Evolutionary conservation across 495 filamentous ascomycete genomes (phyloP).

Genomic region (Podospora comata): DNA sequence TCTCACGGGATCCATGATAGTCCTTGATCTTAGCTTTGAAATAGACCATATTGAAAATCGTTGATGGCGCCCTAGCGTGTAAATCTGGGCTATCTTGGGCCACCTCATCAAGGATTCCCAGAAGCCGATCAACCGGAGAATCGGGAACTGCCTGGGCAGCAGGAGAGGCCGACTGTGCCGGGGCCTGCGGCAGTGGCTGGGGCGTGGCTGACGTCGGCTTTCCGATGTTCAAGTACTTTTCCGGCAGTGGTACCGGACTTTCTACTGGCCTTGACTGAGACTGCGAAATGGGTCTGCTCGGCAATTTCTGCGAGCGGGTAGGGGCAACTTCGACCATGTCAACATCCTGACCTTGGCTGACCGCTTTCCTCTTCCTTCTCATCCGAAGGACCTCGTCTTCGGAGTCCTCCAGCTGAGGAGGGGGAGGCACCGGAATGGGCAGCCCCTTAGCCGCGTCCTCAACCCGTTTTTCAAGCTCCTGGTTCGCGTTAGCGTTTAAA

Average conservation of each 20-base stretch:
- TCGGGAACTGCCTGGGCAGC: background rate
- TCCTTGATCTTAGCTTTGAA: background rate
- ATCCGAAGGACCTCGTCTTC: conserved; percentile 16
- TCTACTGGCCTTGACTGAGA: conserved; percentile 18
- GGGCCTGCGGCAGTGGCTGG: background rate
- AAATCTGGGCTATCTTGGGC: background rate
- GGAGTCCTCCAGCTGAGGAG: conserved; percentile 1
- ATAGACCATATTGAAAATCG: background rate
- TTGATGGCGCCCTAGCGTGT: background rate
- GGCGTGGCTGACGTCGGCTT: background rate
- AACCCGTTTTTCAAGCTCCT: conserved; percentile 20
- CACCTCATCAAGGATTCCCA: background rate
- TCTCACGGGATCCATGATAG: conserved; percentile 12
- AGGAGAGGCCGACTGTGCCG: background rate
- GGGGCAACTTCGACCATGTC: conserved; percentile 11
- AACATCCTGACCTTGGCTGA: conserved; percentile 15
- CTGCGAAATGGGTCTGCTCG: conserved; percentile 8
- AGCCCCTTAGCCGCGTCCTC: conserved; percentile 15
- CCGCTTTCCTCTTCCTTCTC: conserved; percentile 10
- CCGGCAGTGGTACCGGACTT: conserved; percentile 21
- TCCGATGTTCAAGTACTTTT: conserved; percentile 14
- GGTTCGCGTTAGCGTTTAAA: background rate
- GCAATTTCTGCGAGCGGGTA: conserved; percentile 15
- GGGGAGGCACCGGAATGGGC: conserved; percentile 7
- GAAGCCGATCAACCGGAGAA: background rate